These are phyloP conservation scores for Cladosporium sp. DNA, from an alignment of 2,329 filamentous ascomycete species.

Conservation along the genomic window DNA sequence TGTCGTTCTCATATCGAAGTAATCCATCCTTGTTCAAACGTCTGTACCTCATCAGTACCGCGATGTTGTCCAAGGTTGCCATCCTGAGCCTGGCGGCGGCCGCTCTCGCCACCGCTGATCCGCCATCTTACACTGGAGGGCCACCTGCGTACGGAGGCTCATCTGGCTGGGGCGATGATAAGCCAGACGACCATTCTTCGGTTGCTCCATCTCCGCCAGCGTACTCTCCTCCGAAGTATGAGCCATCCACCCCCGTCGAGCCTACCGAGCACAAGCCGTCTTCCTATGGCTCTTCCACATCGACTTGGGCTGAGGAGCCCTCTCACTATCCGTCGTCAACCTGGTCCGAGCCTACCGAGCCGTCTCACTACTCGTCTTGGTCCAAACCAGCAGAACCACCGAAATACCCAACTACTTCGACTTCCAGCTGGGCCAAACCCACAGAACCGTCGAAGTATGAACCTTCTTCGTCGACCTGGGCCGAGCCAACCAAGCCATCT, in stretches of 20 bases:
- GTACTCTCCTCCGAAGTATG: neutral
- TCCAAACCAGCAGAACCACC: neutral
- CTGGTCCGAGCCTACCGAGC: too few species aligned
- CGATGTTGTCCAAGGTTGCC: constrained; percentile 14
- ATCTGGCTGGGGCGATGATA: neutral
- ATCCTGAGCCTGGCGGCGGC: constrained; percentile 12
- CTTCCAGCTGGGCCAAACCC: neutral
- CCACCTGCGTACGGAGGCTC: neutral
- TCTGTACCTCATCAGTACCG: neutral
- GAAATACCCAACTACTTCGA: neutral
- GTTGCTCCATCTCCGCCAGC: neutral
- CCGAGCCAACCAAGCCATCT: neutral
- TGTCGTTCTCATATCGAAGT: constrained; percentile 2
- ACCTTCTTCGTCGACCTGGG: neutral
- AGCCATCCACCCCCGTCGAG: neutral
- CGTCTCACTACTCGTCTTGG: neutral
- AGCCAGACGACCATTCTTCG: neutral
- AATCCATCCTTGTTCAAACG: neutral
- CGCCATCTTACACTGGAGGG: constrained; percentile 8
- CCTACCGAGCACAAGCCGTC: neutral
- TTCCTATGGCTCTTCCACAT: neutral
- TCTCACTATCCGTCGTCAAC: neutral
- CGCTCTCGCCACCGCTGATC: constrained; percentile 1
- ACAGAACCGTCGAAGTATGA: neutral
- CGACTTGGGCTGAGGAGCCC: neutral